Evolutionary conservation across 495 filamentous ascomycete species (phyloP), one percentile per base, ranked within the genome.

Genomic region (Letharia columbiana): DNA sequence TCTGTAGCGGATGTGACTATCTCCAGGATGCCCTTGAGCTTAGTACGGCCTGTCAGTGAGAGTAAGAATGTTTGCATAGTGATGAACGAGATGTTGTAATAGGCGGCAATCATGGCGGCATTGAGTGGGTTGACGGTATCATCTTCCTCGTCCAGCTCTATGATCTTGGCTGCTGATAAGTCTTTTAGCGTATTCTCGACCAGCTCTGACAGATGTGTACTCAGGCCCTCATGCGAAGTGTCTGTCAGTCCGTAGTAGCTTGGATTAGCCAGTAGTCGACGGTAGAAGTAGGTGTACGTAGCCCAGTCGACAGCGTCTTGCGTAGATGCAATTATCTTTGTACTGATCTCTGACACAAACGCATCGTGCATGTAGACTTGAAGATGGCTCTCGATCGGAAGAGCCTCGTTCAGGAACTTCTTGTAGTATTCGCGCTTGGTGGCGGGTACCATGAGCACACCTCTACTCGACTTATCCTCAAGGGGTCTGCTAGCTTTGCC

Each of bases 11-110:
- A 95, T 0, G 94, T 97, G 70, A 98, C 88, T 70, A 99, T 98
- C 74, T 99, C 94, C 61, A 99, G 78, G 42, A 99, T 94, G 50
- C 89, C 90, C 81, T 97, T 98, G 65, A 98, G 84, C 78, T 96
- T 97, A 6, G 91, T 96, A 65, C 87, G 89, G 52, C 84, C 86
- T 3, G 83, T 91, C 40, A 99, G 80, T 33, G 95, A 98, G n/a
- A 98, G 81, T n/a, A 98, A 80, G 83, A 98, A 96, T 7, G 95
- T 99, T 77, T 99, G 92, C 94, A 98, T 98, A 33, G 94, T 99
- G 76, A 96, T 89, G 78, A 97, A 96, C 23, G 95, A 98, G 68
- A 99, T 96, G 75, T 97, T 97, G 83, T 98, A 99, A 79, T 98
- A 98, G 4, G 94, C 91, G 10, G 91, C 92, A 73, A 99, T 98